Base-by-base conservation (phyloP, 495 filamentous ascomycete species). In the Corynascus novoguineensis region DNA sequence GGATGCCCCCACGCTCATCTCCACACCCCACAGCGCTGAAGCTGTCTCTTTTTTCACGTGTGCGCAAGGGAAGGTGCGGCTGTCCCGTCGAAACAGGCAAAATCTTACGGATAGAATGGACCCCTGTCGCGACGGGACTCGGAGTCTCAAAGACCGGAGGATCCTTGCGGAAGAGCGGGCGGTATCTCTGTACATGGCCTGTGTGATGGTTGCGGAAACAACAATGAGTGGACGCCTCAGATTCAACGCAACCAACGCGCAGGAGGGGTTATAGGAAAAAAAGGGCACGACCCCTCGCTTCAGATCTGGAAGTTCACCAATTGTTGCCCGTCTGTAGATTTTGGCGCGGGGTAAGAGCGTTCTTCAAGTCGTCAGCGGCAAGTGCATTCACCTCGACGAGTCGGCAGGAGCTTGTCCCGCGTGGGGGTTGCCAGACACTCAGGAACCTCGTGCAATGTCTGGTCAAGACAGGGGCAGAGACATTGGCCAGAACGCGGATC, bases 1-100 rank as follows among this genome's bases (percentile, higher is more conserved):
- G 27, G 28, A 48, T 41, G 52, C 58, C 58, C 62, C 55, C 62
- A 65, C 63, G 56, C 60, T 55, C 57, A 66, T 63, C 63, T 63
- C 63, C 63, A 65, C 60, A 35, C 60, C 49, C 56, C 63, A 52
- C 57, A 7, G 24, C 48, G n/a, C 19, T 10, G 44, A 41, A 53
- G 6, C 19, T 28, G 37, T 17, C 10, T 15, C 37, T 31, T 35
- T 34, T 47, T 63, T 52, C 53, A 60, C 53, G 60, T 57, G 48
- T 46, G 38, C 37, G 46, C 32, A 48, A 28, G 46, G 40, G n/a
- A 6, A 15, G n/a, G 32, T 22, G 32, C 28, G 49, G 31, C 46
- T 34, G 49, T 40, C 37, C 27, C 25, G 15, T 41, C 29, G 25
- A 48, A 51, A 55, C 19, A 21, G 34, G 29, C 40, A 53, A 60